Base-by-base conservation (phyloP, 257 asterid species). In the Dorcoceras hygrometricum region DNA sequence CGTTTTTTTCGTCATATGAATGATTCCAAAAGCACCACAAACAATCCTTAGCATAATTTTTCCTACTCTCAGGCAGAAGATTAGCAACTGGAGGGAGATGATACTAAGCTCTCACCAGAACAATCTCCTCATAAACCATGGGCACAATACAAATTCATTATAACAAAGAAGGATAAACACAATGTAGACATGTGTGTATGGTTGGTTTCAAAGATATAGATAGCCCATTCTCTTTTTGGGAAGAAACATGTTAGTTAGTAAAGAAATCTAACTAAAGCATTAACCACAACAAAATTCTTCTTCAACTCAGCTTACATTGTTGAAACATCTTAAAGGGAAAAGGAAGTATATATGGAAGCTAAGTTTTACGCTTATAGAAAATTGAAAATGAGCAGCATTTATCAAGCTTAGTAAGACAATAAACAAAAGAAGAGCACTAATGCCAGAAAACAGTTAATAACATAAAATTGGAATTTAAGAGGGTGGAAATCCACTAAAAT, bases 391-490 rank as follows among this genome's bases (percentile, higher is more conserved):
- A 20, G 59, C 46, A 48, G 51, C 51, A 18, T 16, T 26, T 19
- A 18, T 64, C 70, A 65, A 65, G 70, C 61, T 51, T 36, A 1
- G 29, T 22, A 29, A n/a, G 19, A 65, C 32, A 23, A 26, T n/a
- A 48, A 48, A 31, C 43, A 48, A 28, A 26, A 23, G 43, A 46
- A 34, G 9, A 12, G 10, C 8, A 25, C 6, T 39, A 4, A 4
- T 16, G 11, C 48, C 51, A 51, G 28, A 51, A 51, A 65, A 16
- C 48, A 48, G 20, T 14, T 11, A 51, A 16, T 24, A 65, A 27
- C 57, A 24, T 11, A 64, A 65, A 23, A 51, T 23, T 4, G 34
- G n/a, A 26, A 59, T 23, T 12, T 3, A 26, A 14, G 3, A 5
- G 32, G 3, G 19, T 11, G 19, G 22, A 4, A 59, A 27, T 27